Base-by-base conservation (phyloP, 108 stramenopile species). In the Cyclotella cryptica region DNA sequence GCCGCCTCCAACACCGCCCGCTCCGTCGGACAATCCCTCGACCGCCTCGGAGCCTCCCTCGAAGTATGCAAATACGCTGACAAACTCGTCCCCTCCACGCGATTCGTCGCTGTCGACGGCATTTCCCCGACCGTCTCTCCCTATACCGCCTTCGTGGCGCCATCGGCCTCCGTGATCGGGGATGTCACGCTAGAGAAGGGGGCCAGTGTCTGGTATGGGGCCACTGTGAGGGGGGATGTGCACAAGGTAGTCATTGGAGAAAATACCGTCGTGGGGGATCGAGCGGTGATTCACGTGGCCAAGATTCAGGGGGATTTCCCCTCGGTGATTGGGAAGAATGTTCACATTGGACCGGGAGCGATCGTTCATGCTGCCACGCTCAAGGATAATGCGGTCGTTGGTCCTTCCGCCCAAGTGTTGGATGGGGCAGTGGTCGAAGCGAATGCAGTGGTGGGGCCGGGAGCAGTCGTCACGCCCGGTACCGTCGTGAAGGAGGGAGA, bases 201-300 rank as follows among this genome's bases (percentile, higher is more conserved):
- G 64, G 74, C 87, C 1, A 90, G 89, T 79, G 85, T 96, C 28
- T 96, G 96, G 96, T 96, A 96, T 65, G 93, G 93, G 42, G 91
- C 93, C 60, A 90, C 88, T 10, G 85, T 96, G 26, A 80, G 96
- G 53, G 96, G 92, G 15, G 96, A 96, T 78, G 96, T 94, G 10
- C 90, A 96, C 69, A 75, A 77, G 27, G 77, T 94, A 0, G 83
- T 79, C 13, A 91, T 98, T 77, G 98, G 98, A 21, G 77, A 87
- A 17, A 87, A 89, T 61, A 90, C 90, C 8, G 86, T 84, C 73
- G 86, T 99, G 18, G 96, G 95, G 28, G 97, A 97, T 66, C 86
- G 96, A 49, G 95, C 96, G 13, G 93, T 98, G 35, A 89, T 99
- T 51, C 97, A 98, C 71, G 97, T 97, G 43, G 96, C 98, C 69